Evolutionary conservation across 108 stramenopile species (phyloP).

Genomic region (Skeletonema menzelii): DNA sequence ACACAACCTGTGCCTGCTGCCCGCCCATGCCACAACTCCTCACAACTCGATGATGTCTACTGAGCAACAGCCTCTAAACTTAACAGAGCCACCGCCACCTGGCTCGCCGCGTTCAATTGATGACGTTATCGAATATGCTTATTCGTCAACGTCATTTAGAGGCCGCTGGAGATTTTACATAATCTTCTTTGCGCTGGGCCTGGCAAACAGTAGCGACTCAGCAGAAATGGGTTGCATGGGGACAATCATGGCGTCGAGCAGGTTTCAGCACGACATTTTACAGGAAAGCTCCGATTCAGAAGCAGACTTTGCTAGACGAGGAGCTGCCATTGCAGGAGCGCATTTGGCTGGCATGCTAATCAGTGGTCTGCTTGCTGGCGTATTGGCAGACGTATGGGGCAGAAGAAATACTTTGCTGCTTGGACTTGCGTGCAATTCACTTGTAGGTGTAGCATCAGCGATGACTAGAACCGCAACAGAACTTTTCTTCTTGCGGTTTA

Average conservation of each 20-base stretch:
- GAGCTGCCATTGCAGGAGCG: constrained; percentile 36
- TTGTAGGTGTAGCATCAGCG: constrained; percentile 26
- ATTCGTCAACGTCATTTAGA: not conserved
- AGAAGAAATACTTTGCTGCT: constrained; percentile 25
- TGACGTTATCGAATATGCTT: not conserved
- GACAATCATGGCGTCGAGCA: constrained; percentile 9
- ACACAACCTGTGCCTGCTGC: too few relatives aligned
- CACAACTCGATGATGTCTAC: not conserved
- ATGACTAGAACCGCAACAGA: constrained; percentile 21
- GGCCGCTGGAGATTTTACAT: constrained; percentile 63
- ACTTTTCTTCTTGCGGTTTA: constrained; percentile 28
- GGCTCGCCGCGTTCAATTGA: constrained; percentile 5
- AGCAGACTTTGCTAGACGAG: constrained; percentile 25
- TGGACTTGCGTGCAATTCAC: constrained; percentile 27
- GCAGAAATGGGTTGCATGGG: constrained; percentile 37
- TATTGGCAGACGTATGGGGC: constrained; percentile 31
- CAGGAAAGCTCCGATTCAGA: not conserved
- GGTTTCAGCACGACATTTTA: constrained; percentile 34
- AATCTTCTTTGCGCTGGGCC: constrained; percentile 43
- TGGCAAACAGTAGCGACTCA: constrained; percentile 39
- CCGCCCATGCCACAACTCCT: too few relatives aligned
- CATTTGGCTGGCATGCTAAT: constrained; percentile 44
- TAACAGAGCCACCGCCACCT: not conserved
- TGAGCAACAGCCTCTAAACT: not conserved
- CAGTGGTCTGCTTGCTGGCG: constrained; percentile 35